Evolutionary conservation across 345 rosid genomes (phyloP), one percentile per base, ranked within the genome.

Genomic region (Microcos paniculata): DNA sequence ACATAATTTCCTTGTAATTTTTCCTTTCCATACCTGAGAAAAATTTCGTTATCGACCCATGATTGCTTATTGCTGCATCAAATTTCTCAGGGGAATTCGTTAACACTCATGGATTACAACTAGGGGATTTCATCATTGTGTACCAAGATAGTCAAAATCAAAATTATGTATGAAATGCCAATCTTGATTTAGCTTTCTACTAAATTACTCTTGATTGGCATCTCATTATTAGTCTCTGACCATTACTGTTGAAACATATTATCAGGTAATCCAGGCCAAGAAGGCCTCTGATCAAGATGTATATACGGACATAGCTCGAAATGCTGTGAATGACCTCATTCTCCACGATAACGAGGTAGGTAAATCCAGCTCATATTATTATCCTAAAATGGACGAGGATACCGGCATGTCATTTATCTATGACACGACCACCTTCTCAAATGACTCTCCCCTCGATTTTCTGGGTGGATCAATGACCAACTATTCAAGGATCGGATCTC

Each of bases 241-340:
- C 40, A 35, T 35, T 35, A 0, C 19, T 6, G 19, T 16, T 15
- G 21, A 0, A 67, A 59, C 14, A 49, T 59, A 55, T 23, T 40
- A 75, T 53, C 85, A 96, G 99, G 94, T 90, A 52, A 93, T 93
- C 79, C 92, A 96, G 74, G 99, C 97, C 33, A 90, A 80, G 78
- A 96, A 93, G 82, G 95, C 97, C 4, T 81, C 88, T 0, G 95
- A 90, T 62, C 85, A 84, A 77, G 86, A 90, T 67, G 82, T 90
- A 62, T 90, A 89, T 82, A 80, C 83, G 8, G 81, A 92, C 74
- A 79, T 92, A 70, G 70, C 88, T 21, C 80, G 77, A 74, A 88
- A 79, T 62, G 82, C 75, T 40, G 81, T 87, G 57, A 85, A 78
- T 49, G 97, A 93, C 83, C 56, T 87, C 30, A 52, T 81, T 49